These are phyloP conservation scores for Alternaria ethzedia DNA, from an alignment of 2,329 filamentous ascomycete genomes.

Conservation along the genomic window DNA sequence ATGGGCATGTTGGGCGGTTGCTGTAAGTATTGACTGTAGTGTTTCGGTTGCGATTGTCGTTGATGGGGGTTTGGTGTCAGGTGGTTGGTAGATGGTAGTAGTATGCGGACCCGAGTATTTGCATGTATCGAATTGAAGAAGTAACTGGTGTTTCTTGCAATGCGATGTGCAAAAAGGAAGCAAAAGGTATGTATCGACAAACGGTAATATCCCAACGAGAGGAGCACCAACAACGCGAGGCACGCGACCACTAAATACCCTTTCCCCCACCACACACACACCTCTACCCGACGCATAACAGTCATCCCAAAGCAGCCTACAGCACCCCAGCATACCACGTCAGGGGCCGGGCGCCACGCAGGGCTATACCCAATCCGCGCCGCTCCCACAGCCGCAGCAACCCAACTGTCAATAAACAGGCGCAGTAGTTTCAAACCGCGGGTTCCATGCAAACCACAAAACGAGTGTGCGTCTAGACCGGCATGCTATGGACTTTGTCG, in stretches of 20 bases:
- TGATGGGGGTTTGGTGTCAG: neutral
- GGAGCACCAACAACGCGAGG: neutral
- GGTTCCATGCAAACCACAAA: conserved; percentile 8
- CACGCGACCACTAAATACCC: conserved; percentile 2
- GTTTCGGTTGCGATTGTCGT: neutral
- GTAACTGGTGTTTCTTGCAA: neutral
- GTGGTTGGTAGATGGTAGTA: neutral
- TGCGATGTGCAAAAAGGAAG: neutral
- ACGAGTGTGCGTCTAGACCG: conserved; percentile 6
- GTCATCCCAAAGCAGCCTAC: neutral
- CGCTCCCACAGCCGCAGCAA: neutral
- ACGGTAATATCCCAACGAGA: neutral
- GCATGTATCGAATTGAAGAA: conserved; percentile 5
- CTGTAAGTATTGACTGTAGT: neutral
- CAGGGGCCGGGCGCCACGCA: conserved; percentile 1
- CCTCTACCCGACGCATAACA: conserved; percentile 1
- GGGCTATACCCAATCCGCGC: neutral
- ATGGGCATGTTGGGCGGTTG: conserved; percentile 33
- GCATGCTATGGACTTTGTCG: neutral
- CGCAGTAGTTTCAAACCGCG: conserved; percentile 14
- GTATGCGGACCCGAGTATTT: neutral
- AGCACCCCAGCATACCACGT: neutral
- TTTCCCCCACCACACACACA: neutral
- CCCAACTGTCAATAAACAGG: conserved; percentile 13
- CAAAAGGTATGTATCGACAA: neutral